phyloP scores from a whole-genome alignment of 306 rosid species.

The Casuarina equisetifolia region DNA sequence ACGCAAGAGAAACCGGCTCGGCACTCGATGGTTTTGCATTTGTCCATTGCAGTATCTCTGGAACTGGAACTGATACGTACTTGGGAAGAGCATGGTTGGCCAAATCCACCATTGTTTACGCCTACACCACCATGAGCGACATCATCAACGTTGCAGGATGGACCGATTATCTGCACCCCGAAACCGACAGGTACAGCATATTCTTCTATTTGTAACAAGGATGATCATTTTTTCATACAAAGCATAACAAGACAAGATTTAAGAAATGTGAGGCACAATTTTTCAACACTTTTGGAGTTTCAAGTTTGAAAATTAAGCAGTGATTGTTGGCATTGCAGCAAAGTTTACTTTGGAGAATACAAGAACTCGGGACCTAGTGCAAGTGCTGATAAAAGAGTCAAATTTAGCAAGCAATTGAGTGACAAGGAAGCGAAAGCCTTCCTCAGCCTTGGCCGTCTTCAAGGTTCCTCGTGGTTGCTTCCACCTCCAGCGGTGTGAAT shows the following conservation, averaged over 20 bases:
- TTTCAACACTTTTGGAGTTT: no score
- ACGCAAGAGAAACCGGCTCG: slow-evolving; percentile 28
- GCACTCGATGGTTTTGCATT: slow-evolving; percentile 43
- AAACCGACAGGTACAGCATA: slow-evolving; percentile 20
- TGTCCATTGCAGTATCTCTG: slow-evolving; percentile 49
- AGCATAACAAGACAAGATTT: no score
- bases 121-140: slow-evolving; percentile 37
- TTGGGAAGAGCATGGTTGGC: slow-evolving; percentile 64
- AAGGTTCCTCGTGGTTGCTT: slow-evolving; percentile 57
- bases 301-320: no score
- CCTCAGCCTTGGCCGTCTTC: slow-evolving; percentile 34
- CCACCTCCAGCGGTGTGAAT: slow-evolving; percentile 41
- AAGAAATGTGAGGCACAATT: no score
- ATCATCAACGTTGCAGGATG: slow-evolving; percentile 40
- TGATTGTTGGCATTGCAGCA: slow-evolving; percentile 16
- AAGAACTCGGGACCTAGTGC: slow-evolving; percentile 36
- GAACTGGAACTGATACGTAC: slow-evolving; percentile 30
- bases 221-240: no score
- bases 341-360: slow-evolving; percentile 45
- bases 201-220: no score
- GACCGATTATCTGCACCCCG: slow-evolving; percentile 26
- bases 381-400: neutral
- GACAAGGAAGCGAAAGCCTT: slow-evolving; percentile 32
- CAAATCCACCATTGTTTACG: slow-evolving; percentile 35
- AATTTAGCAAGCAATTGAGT: slow-evolving; percentile 23